Base-by-base conservation (phyloP, 2,329 filamentous ascomycete species). In the Fusarium sp. region DNA sequence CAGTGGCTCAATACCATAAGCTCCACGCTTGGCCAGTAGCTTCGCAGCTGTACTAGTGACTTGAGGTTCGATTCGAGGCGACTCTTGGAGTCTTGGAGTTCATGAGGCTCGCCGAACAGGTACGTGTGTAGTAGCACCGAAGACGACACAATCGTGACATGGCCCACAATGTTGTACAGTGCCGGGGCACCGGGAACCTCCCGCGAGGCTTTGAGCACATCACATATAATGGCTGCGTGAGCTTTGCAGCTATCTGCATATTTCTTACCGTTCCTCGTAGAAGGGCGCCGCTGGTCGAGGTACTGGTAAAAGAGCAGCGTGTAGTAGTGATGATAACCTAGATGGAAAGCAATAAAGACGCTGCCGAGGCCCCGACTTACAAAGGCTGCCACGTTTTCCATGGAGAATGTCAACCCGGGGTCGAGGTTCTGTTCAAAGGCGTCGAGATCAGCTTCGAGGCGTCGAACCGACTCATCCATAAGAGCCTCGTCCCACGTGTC, bases 81-180 rank as follows among this genome's bases (percentile, higher is more conserved):
- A 3, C 55, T 27, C 36, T 67, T 68, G 3, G 77, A 64, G 2
- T 65, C 62, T 31, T 73, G 65, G 0, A 79, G 71, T 29, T 79
- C 78, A 49, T 76, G 62, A 1, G 70, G 57, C 18, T 78, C 74
- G 8, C 78, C 78, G 36, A 79, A 76, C 1, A 79, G 63, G 18
- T 76, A 75, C 0, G 77, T 79, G 36, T 79, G 78, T 1, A 79
- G 64, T 0, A 79, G 58, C 0, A 79, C 78, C 0, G 77, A 77
- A 1, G 78, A 79, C 0, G 77, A 79, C 0, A 79, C 77, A 14
- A 79, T 75, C 0, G 78, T 79, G 23, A 79, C 73, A 31, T 79
- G 78, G 0, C 76, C 77, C 3, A 79, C 76, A 29, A 79, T 78
- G 44, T 77, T 78, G 54, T 79, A 77, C 5, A 79, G 42, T 0